Evolutionary conservation across 495 filamentous ascomycete genomes (phyloP).

Genomic region (Penicillium egyptiacum): DNA sequence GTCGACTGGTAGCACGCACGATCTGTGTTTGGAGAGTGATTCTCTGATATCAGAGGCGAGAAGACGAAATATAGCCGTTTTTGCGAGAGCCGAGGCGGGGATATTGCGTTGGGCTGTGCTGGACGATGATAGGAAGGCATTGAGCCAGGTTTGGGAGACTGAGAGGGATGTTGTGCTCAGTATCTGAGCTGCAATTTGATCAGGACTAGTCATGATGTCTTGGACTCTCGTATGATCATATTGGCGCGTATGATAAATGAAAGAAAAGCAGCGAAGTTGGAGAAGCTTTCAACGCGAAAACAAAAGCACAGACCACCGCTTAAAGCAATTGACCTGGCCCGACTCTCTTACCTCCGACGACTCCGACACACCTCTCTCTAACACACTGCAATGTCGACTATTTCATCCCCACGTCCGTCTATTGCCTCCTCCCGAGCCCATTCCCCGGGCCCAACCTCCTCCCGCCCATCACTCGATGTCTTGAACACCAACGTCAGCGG

Average conservation of each 20-base stretch:
- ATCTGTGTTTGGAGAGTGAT: constrained; percentile 50
- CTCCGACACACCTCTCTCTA: constrained; percentile 10
- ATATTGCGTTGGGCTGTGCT: constrained; percentile 48
- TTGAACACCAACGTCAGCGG: constrained; percentile 46
- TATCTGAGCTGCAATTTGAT: constrained; percentile 47
- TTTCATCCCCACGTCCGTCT: constrained; percentile 68
- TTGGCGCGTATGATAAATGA: constrained; percentile 1
- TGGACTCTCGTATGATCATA: not conserved
- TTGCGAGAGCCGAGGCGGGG: constrained; percentile 68
- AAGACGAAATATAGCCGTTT: constrained; percentile 79
- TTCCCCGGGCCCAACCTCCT: constrained; percentile 63
- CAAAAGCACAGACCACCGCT: constrained; percentile 35
- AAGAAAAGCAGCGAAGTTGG: constrained; percentile 8
- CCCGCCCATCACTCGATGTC: constrained; percentile 67
- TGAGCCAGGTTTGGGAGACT: constrained; percentile 46
- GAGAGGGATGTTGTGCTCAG: constrained; percentile 43
- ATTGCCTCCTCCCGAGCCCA: constrained; percentile 66
- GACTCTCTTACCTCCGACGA: constrained; percentile 9
- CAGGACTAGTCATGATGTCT: constrained; percentile 36
- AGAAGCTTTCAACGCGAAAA: constrained; percentile 10
- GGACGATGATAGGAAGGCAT: constrained; percentile 39
- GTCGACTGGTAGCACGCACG: constrained; percentile 58
- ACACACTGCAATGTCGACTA: constrained; percentile 65
- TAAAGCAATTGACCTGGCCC: constrained; percentile 24
- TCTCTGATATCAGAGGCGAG: constrained; percentile 73